Percentiles rank a stretch among this genome's conserved stretches.
phyloP scores from a whole-genome alignment of 495 filamentous ascomycete species.

The Tuber melanosporum region DNA sequence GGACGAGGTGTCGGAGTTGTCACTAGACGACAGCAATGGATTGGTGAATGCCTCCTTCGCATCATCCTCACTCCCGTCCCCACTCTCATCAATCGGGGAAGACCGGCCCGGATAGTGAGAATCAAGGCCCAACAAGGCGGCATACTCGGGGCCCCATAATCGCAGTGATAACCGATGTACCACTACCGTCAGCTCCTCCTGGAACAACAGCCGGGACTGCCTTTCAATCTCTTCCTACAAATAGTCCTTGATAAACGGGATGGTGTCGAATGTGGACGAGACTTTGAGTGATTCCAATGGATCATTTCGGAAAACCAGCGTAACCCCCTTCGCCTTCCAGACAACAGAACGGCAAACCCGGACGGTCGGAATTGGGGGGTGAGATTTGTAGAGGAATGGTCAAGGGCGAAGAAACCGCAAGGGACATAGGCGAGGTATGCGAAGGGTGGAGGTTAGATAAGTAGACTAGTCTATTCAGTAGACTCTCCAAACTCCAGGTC shows the following conservation, averaged over 20 bases:
- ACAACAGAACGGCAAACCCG: conserved; percentile 93
- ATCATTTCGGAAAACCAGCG: conserved; percentile 94
- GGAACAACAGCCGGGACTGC: conserved; percentile 85
- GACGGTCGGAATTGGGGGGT: conserved; percentile 94
- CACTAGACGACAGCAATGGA: conserved; percentile 28
- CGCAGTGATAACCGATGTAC: conserved; percentile 87
- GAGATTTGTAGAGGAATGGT: conserved; percentile 94
- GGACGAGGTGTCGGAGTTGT: conserved; percentile 30
- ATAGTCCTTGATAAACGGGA: conserved; percentile 95
- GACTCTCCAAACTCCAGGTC: conserved; percentile 53
- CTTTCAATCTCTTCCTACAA: conserved; percentile 92
- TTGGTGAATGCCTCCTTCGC: conserved; percentile 44
- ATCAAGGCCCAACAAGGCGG: conserved; percentile 44
- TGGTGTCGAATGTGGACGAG: conserved; percentile 96
- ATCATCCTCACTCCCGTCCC: conserved; percentile 48
- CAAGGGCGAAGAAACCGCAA: conserved; percentile 83
- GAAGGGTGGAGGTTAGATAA: conserved; percentile 78
- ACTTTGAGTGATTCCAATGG: conserved; percentile 96
- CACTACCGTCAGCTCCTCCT: conserved; percentile 94
- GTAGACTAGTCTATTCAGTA: conserved; percentile 96
- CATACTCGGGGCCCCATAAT: conserved; percentile 83
- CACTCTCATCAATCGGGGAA: conserved; percentile 25
- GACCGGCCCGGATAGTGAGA: conserved; percentile 23
- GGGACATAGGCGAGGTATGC: conserved; percentile 83
- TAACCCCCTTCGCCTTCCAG: conserved; percentile 93